These are phyloP conservation scores for Elongisporangium anandrum DNA, from an alignment of 352 stramenopile species.

Conservation along the genomic window DNA sequence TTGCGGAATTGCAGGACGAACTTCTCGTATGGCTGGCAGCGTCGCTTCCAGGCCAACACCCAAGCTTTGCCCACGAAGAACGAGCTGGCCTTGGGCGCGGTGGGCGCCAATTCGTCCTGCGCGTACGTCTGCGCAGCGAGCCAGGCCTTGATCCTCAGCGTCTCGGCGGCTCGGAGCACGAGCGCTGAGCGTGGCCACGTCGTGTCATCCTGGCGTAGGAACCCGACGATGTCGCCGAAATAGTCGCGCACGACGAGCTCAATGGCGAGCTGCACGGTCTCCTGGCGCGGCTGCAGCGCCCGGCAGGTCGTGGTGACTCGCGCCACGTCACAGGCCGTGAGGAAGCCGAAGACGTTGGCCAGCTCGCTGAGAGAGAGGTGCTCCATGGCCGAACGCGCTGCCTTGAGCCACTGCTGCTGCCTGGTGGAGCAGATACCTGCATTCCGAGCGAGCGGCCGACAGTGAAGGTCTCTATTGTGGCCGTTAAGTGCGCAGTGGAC, in stretches of 20 bases:
- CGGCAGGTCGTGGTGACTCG: constrained; percentile 41
- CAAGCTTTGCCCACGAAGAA: constrained; percentile 74
- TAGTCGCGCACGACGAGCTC: constrained; percentile 48
- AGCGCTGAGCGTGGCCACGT: constrained; percentile 58
- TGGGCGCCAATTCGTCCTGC: constrained; percentile 36
- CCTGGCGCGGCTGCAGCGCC: constrained; percentile 25
- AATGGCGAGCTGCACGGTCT: constrained; percentile 44
- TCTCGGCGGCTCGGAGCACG: constrained; percentile 54
- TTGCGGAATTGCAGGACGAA: constrained; percentile 66
- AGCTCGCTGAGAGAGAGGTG: constrained; percentile 46
- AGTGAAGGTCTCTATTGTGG: neutral
- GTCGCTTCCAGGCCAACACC: constrained; percentile 69
- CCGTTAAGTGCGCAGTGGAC: neutral
- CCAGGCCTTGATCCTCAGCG: constrained; percentile 58
- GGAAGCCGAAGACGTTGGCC: constrained; percentile 55
- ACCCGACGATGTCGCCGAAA: constrained; percentile 48
- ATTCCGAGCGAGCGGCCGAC: neutral
- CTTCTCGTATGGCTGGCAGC: constrained; percentile 68
- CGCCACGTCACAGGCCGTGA: constrained; percentile 52
- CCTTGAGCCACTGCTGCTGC: constrained; percentile 1
- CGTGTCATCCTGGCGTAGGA: constrained; percentile 41
- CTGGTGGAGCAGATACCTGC: neutral
- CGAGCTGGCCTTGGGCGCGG: constrained; percentile 20
- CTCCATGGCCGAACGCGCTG: constrained; percentile 36
- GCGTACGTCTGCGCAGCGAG: constrained; percentile 22